Evolutionary conservation across 306 rosid species (phyloP).

Genomic region (Ziziphus jujuba): DNA sequence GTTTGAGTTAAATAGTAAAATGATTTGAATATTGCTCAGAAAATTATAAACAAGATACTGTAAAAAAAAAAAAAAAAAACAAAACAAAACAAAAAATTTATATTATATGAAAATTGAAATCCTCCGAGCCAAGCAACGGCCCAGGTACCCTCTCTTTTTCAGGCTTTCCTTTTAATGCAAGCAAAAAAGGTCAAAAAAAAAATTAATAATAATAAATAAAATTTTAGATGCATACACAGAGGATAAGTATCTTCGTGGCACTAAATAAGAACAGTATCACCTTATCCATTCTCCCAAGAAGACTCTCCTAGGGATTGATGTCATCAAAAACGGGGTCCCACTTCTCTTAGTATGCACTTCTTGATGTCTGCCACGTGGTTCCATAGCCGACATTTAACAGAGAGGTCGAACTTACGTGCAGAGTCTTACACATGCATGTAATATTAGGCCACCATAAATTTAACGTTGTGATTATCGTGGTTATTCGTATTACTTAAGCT

Average conservation of each 20-base stretch:
- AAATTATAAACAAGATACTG: not conserved
- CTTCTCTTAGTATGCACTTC: constrained; percentile 7
- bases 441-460: not conserved
- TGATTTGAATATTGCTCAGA: not conserved
- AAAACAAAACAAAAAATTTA: not conserved
- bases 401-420: not conserved
- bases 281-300: constrained; percentile 33
- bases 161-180: constrained; percentile 42
- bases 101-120: constrained; percentile 13
- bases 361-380: constrained; percentile 52
- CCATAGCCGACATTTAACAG: constrained; percentile 10
- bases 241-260: not conserved
- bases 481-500: too few species aligned
- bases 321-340: constrained; percentile 17
- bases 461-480: not conserved
- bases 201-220: not conserved
- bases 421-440: constrained; percentile 23
- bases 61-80: too few species aligned
- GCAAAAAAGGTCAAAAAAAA: constrained; percentile 24
- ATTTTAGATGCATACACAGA: not conserved
- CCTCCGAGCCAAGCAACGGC: constrained; percentile 47
- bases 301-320: constrained; percentile 44
- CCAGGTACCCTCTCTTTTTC: constrained; percentile 31
- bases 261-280: constrained; percentile 17
- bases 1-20: not conserved